Base-by-base conservation (phyloP, 768 basidiomycete species). In the Tulasnella sp. region DNA sequence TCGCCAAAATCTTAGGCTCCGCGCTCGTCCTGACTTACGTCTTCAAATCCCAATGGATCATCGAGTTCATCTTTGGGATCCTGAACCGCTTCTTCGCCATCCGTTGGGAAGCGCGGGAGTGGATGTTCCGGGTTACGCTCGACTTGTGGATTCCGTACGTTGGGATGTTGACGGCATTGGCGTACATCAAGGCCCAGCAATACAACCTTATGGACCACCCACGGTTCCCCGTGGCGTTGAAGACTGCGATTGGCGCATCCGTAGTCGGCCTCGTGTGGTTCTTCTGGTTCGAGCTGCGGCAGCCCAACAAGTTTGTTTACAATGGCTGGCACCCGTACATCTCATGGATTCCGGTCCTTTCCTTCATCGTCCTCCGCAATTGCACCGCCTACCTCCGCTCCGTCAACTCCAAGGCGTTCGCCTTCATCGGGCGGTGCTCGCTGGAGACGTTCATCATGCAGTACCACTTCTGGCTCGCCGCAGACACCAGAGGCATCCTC, bases 381-480 rank as follows among this genome's bases (percentile, higher is more conserved):
- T 91, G 94, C 28, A 95, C 87, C 72, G 87, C 89, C 3, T 86
- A 90, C 76, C 87, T 97, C 69, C 92, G 96, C 58, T 93, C 93
- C 2, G 89, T 88, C 50, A 90, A 90, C 31, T 94, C 92, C 16
- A 88, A 87, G 20, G 86, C 90, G 41, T 97, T 96, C 86, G 91
- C 91, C 37, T 95, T 94, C 86, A 89, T 97, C 76, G 96, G 96
- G 58, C 91, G 88, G 84, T 96, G 94, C 86, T 96, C 95, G 6
- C 89, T 97, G 78, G 96, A 98, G 86, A 93, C 95, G 0, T 98
- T 96, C 85, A 93, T 97, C 84, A 90, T 97, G 80, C 96, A 97
- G 84, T 97, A 92, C 85, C 95, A 95, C 83, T 86, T 94, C 69
- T 96, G 94, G 94, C 88, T 96, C 46, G 95, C 93, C 0, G 93